Evolutionary conservation across 306 rosid species (phyloP), one percentile per base, ranked within the genome.

Genomic region (Glycine tomentella): DNA sequence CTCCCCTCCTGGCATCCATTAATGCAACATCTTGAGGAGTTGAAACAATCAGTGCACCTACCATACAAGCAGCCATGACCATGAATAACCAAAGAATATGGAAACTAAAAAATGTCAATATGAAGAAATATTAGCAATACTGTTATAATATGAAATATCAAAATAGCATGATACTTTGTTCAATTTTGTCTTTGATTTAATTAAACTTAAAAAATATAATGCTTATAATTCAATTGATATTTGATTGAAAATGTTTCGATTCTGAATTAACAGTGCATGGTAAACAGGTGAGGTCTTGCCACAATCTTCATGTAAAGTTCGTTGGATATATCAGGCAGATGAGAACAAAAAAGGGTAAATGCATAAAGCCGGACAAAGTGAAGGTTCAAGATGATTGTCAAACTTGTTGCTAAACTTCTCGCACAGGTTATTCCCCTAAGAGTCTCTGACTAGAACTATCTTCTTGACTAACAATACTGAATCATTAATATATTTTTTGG

Each of bases 1-100:
- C 87, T 53, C 98, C 99, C 83, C 96, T 91, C 77, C 98, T 90
- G 75, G 93, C 98, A 90, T 95, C 99, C 94, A 93, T 91, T 79
- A 95, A 85, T 9, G 99, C 99, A 69, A 95, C 98, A 89, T 95
- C 99, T 82, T 93, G 99, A 84, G 98, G 99, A 12, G 99, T 95
- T 71, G 99, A 95, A 82, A 95, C 92, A 75, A 95, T 91, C 86
- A 95, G 69, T 11, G 92, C 99, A 81, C 99, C 99, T 95, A 89
- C 59, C 84, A 86, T 73, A 67, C 81, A 85, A 72, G 80, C 78
- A 76, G 40, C 68, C 68, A 53, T 56, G 64, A 69, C 61, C 80
- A 53, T 51, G 57, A 75, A 58, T 70, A 80, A 70, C 36, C 56
- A 56, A 69, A 75, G 76, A 72, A 74, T 38, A 55, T 36, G 25